Percentiles rank a stretch among this genome's conserved stretches.
These are phyloP conservation scores for Alternaria novae-zelandiae DNA, from an alignment of 2,329 filamentous ascomycete species.

Conservation along the genomic window DNA sequence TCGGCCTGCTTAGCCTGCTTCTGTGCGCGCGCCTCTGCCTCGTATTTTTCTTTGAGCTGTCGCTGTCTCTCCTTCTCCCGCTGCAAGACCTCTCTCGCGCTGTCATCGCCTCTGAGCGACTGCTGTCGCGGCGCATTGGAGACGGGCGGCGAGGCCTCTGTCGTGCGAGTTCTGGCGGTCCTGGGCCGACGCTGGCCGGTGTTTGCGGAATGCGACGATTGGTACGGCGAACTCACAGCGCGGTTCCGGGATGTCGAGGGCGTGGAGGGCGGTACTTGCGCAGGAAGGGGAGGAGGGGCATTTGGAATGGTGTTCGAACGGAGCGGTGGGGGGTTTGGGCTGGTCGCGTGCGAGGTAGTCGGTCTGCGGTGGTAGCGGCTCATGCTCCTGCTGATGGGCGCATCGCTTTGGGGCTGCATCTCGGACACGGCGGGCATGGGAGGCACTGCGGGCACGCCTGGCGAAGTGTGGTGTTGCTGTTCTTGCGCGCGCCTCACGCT, in stretches of 20 bases:
- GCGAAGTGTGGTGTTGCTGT: conserved; percentile 23
- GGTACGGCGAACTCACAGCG: conserved; percentile 37
- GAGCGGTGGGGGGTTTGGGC: conserved; percentile 28
- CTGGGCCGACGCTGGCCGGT: conserved; percentile 36
- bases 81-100: conserved; percentile 41
- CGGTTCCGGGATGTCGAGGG: conserved; percentile 31
- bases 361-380: conserved; percentile 51
- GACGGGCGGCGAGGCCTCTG: conserved; percentile 25
- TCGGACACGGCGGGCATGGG: conserved; percentile 34
- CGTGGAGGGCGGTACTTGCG: conserved; percentile 18
- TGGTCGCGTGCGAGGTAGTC: conserved; percentile 32
- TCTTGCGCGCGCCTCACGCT: conserved; percentile 59
- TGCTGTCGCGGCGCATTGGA: conserved; percentile 26
- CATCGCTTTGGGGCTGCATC: conserved; percentile 25
- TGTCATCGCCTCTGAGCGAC: conserved; percentile 34
- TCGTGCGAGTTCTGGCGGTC: conserved; percentile 28
- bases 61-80: conserved; percentile 41
- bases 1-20: conserved; percentile 40
- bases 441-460: conserved; percentile 21
- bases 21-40: conserved; percentile 41
- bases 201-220: conserved; percentile 23
- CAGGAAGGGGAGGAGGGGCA: conserved; percentile 15
- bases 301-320: conserved; percentile 30
- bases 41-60: conserved; percentile 37
- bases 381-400: conserved; percentile 46